Evolutionary conservation across 345 rosid species (phyloP), one percentile per base, ranked within the genome.

Genomic region (Aethionema arabicum): DNA sequence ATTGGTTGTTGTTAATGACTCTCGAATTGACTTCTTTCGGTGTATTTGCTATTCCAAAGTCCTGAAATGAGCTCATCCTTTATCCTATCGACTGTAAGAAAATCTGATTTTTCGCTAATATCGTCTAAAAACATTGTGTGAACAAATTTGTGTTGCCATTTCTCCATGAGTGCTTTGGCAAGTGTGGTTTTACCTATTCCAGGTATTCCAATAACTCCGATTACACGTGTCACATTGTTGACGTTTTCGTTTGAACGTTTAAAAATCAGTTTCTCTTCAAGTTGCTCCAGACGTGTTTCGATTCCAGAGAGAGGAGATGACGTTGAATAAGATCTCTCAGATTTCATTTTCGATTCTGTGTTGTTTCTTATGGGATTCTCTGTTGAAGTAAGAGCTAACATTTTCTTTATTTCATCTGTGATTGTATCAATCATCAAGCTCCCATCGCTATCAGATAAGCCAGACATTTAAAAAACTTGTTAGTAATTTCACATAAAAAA

Each of bases 141-240:
- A 12, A 3, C 3, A 36, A 66, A 66, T 4, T 57, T 43, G 43
- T 7, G 2, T 30, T 46, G 8, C 9, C 49, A 51, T 2, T 66
- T 36, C 3, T 32, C 35, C 0, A 66, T 15, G 5, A 56, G 0
- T 40, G 15, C 57, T 58, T 40, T 49, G 9, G 50, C 71, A 56
- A 67, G 71, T 56, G 64, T 48, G 8, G 71, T 56, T 43, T 67
- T 67, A 21, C 71, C 71, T 38, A 67, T 67, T 4, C 64, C 71
- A 31, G 64, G 71, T 44, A 67, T 67, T 11, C 71, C 71, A 7
- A 67, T 43, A 39, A 67, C 51, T 8, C 58, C 64, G 9, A 67
- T n/a, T 31, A 67, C 0, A 2, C 51, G 64, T 48, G 71, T 67
- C 40, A 47, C 56, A n/a, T n/a, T n/a, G n/a, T n/a, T n/a, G n/a